Conservation (phyloP, 2,329 filamentous ascomycete species). For the Penicillium palitans region DNA sequence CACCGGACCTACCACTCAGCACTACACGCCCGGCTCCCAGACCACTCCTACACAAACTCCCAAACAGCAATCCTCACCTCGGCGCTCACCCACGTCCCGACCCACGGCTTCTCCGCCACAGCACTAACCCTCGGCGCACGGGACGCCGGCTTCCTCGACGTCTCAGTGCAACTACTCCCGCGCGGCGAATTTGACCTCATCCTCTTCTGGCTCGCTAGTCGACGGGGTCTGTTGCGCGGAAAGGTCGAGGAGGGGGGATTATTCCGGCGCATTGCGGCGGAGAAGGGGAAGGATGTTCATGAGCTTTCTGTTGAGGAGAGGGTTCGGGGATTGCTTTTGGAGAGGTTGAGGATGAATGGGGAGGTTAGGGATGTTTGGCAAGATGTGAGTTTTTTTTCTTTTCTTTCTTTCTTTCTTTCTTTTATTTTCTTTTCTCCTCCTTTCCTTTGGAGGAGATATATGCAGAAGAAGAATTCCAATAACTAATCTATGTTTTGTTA, state of each 20-base stretch:
- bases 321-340: conserved; percentile 71
- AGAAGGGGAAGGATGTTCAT: conserved; percentile 14
- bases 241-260: conserved; percentile 35
- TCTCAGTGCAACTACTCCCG: conserved; percentile 79
- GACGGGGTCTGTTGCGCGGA: conserved; percentile 39
- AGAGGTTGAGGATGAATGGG: conserved; percentile 72
- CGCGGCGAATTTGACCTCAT: conserved; percentile 80
- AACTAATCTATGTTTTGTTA: conserved; percentile 37
- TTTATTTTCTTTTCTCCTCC: background rate
- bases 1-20: conserved; percentile 67
- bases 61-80: conserved; percentile 78
- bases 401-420: background rate
- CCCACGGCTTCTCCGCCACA: conserved; percentile 75
- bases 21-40: conserved; percentile 60
- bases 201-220: conserved; percentile 46
- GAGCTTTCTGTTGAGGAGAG: conserved; percentile 58
- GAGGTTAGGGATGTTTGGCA: conserved; percentile 77
- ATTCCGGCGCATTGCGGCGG: conserved; percentile 21
- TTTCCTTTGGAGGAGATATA: background rate
- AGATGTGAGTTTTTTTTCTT: conserved; percentile 68
- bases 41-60: conserved; percentile 61
- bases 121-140: conserved; percentile 75
- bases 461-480: background rate
- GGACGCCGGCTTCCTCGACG: conserved; percentile 82
- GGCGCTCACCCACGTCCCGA: conserved; percentile 75